Evolutionary conservation across 768 basidiomycete genomes (phyloP).

Genomic region (Boletus vinaceobasis): DNA sequence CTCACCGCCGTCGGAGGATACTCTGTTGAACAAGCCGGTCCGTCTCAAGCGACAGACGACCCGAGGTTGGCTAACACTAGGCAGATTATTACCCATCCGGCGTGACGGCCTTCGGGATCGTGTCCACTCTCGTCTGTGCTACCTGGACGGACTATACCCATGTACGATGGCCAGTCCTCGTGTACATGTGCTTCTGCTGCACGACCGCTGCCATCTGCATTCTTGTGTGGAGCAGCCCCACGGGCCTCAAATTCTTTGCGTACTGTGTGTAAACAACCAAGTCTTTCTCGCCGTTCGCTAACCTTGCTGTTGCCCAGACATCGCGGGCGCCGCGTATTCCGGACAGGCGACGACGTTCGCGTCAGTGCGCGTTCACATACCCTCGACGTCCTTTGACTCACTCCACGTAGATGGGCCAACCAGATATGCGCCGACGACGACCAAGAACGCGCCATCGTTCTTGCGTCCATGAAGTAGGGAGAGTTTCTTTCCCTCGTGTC

Average conservation of each 20-base stretch:
- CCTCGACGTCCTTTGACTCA: not conserved
- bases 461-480: constrained; percentile 72
- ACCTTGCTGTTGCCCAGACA: constrained; percentile 31
- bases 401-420: constrained; percentile 63
- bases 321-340: constrained; percentile 65
- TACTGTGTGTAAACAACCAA: constrained; percentile 48
- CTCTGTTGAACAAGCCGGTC: constrained; percentile 60
- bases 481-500: not conserved
- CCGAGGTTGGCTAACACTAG: constrained; percentile 7
- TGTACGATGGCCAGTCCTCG: constrained; percentile 60
- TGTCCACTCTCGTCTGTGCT: constrained; percentile 59
- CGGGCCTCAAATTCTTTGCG: constrained; percentile 68
- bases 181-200: constrained; percentile 57
- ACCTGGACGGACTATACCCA: constrained; percentile 59
- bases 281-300: not conserved
- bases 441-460: constrained; percentile 63
- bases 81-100: constrained; percentile 60
- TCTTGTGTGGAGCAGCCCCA: constrained; percentile 58
- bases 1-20: constrained; percentile 59
- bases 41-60: constrained; percentile 4
- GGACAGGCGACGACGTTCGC: constrained; percentile 78
- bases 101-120: constrained; percentile 61
- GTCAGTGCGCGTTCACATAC: constrained; percentile 32
- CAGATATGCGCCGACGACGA: constrained; percentile 69
- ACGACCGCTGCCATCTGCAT: constrained; percentile 55